Base-by-base conservation (phyloP, 495 filamentous ascomycete genomes). In the Tuber aestivum region DNA sequence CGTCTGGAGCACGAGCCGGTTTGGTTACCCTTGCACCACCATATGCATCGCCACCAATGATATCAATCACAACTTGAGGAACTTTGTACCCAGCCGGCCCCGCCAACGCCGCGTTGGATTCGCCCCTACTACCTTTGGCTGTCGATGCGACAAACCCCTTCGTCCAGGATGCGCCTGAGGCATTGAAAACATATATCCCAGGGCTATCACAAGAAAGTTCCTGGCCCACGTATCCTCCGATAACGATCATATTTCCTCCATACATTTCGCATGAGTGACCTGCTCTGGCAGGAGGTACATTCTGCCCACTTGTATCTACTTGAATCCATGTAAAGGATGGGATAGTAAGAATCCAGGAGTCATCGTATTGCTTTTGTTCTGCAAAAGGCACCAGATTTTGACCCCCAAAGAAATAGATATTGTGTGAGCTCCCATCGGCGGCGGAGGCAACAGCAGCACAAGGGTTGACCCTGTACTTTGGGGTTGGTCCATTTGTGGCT, bases 331-430 rank as follows among this genome's bases (percentile, higher is more conserved):
- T 91, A 79, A 94, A 92, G 18, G 87, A 84, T 0, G 92, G 92
- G 70, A 94, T 86, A n/a, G 89, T 91, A 37, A 94, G 86, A 72
- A 94, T 92, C 88, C 90, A 93, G 85, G 92, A 90, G 80, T 94
- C 92, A 69, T 87, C 86, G 83, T 92, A 93, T 78, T 93, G 90
- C 6, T 83, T 88, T 83, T 92, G 89, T 72, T 85, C 79, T 35
- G 74, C 86, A 77, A 85, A 87, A 7, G 91, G 91, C 38, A 86
- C 84, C 18, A 93, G 85, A 76, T 91, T 92, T 79, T 94, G 91
- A 1, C 92, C 92, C 9, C 90, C 92, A 77, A 89, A 93, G 82
- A 94, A 87, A 83, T 94, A 92, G 48, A 94, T 86, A 75, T 94
- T 91, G 82, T 91, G 91, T 44, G 87, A 89, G 18, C 88, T 89